These are phyloP conservation scores for Stagonosporopsis tanaceti DNA, from an alignment of 2,329 filamentous ascomycete genomes.

Conservation along the genomic window DNA sequence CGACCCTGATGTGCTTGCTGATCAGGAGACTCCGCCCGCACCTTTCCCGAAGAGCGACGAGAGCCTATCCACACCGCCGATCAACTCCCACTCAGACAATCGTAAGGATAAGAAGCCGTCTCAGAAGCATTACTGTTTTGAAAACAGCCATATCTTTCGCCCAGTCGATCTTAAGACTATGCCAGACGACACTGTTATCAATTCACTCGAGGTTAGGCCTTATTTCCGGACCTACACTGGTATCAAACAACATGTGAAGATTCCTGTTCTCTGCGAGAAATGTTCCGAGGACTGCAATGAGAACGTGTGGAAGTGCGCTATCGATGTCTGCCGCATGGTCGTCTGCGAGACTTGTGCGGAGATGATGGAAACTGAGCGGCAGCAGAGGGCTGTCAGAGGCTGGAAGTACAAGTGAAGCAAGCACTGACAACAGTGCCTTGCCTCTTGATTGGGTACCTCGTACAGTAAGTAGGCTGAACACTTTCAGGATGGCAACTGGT, in stretches of 20 bases:
- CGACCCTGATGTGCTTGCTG: slow-evolving; percentile 30
- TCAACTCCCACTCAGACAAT: slow-evolving; percentile 3
- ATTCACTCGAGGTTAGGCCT: slow-evolving; percentile 26
- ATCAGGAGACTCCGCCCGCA: slow-evolving; percentile 31
- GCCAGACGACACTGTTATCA: slow-evolving; percentile 27
- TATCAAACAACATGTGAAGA: slow-evolving; percentile 25
- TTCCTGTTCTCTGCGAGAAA: slow-evolving; percentile 30
- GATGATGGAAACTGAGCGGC: slow-evolving; percentile 29
- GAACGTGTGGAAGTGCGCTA: slow-evolving; percentile 32
- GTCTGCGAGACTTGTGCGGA: slow-evolving; percentile 30
- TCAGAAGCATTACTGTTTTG: slow-evolving; percentile 30
- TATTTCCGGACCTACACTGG: slow-evolving; percentile 23
- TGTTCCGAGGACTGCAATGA: slow-evolving; percentile 27
- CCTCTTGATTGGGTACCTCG: neutral
- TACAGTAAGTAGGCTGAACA: neutral
- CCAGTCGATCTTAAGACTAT: slow-evolving; percentile 25
- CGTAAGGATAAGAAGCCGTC: neutral
- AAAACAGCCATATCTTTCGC: slow-evolving; percentile 33
- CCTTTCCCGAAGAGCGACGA: slow-evolving; percentile 28
- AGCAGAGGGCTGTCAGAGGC: slow-evolving; percentile 16
- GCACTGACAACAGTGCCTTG: neutral
- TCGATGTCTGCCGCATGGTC: slow-evolving; percentile 27
- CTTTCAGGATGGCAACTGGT: neutral
- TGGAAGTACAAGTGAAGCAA: slow-evolving; percentile 18
- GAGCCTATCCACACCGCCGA: slow-evolving; percentile 1